A percentile compares a stretch with the other conserved stretches of the same genome.
Evolutionary conservation across 2,329 filamentous ascomycete species (phyloP).

Genomic region (Colletotrichum navitas): DNA sequence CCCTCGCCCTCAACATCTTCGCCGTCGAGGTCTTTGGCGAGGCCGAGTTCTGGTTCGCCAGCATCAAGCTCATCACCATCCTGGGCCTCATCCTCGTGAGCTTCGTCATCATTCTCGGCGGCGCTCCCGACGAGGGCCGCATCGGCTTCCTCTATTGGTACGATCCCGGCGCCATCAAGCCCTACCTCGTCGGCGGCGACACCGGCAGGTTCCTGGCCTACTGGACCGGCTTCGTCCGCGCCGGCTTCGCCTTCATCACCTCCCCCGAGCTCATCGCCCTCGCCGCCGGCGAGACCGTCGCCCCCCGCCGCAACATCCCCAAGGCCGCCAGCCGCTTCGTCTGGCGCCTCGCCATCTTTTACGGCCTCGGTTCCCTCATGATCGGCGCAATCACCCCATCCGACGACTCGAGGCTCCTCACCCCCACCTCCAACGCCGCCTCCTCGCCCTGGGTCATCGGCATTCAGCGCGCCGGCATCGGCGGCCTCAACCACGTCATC

Average conservation of each 20-base stretch:
- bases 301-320: conserved; percentile 75
- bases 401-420: conserved; percentile 71
- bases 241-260: conserved; percentile 72
- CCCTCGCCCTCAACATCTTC: conserved; percentile 68
- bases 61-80: conserved; percentile 71
- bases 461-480: conserved; percentile 76
- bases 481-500: conserved; percentile 73
- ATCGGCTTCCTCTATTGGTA: conserved; percentile 58
- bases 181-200: conserved; percentile 59
- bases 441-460: conserved; percentile 75
- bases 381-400: conserved; percentile 74
- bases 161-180: conserved; percentile 58
- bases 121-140: conserved; percentile 62
- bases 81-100: conserved; percentile 68
- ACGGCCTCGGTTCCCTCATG: conserved; percentile 71
- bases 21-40: conserved; percentile 71
- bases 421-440: conserved; percentile 68
- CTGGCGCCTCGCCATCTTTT: conserved; percentile 73
- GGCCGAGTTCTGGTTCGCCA: conserved; percentile 72
- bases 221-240: conserved; percentile 68
- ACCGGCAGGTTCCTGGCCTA: conserved; percentile 70
- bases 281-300: conserved; percentile 74
- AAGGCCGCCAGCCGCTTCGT: conserved; percentile 73
- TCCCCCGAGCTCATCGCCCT: conserved; percentile 74
- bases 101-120: conserved; percentile 68